Base-by-base conservation (phyloP, 2,329 filamentous ascomycete genomes). In the Botryotinia convoluta region DNA sequence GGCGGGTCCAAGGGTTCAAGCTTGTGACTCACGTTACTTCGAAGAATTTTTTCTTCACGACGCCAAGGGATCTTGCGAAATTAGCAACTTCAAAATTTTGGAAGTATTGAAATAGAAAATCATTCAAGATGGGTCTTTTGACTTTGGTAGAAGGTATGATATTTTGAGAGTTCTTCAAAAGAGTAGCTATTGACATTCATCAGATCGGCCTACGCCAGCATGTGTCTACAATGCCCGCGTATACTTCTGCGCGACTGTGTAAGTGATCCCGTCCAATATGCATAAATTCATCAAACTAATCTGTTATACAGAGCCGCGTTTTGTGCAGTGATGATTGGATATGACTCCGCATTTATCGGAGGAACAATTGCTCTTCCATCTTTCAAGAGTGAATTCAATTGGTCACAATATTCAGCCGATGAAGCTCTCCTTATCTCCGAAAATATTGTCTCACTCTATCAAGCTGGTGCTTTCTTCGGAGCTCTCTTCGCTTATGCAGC, bases 131-230 rank as follows among this genome's bases (percentile, higher is more conserved):
- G 77, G 82, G 82, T 70, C 79, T 89, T 74, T 82, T 89, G 70
- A 78, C 84, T 35, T 82, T 88, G 71, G 84, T 85, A 61, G 87
- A 89, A 80, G 87, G 89, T 79, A 81, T 86, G 82, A 85, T 76
- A 77, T 78, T 73, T 65, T 84, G 70, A 83, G 87, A 48, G 74
- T 57, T 61, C 71, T 92, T 75, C 88, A 85, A 1, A 85, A 32
- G 60, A 39, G n/a, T 26, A 29, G 35, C 20, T 3, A 45, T 35
- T 65, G 48, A 68, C 32, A 72, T 62, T 45, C 4, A 63, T 60
- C 45, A 75, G 78, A 79, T 69, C 75, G 78, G n/a, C 77, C 78
- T 59, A 79, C 78, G 7, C 77, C 77, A 26, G 62, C 74, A 51
- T 75, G 74, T 59, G 74, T 79, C 54, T 79, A 79, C 74, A 79